phyloP scores from a whole-genome alignment of 306 rosid genomes.

The Trichosanthes cucumerina region DNA sequence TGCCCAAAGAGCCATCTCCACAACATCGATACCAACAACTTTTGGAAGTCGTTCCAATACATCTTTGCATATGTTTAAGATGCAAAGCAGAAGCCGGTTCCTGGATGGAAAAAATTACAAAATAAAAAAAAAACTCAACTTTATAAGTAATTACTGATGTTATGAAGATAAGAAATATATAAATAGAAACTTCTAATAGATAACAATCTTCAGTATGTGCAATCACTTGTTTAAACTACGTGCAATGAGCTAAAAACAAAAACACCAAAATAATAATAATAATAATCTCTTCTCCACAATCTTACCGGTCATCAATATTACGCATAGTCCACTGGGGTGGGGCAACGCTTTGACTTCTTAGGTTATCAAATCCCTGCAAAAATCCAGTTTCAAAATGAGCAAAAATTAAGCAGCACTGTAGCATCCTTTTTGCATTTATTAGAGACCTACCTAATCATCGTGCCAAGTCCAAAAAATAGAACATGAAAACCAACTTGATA shows the following conservation, averaged over 20 bases:
- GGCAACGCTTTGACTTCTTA: constrained; percentile 75
- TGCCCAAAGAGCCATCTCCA: constrained; percentile 99
- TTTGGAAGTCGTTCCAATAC: constrained; percentile 75
- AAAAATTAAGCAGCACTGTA: neutral
- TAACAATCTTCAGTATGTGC: neutral
- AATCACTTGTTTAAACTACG: neutral
- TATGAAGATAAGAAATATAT: neutral
- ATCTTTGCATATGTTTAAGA: constrained; percentile 81
- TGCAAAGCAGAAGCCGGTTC: constrained; percentile 72
- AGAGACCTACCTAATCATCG: neutral
- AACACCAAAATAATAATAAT: neutral
- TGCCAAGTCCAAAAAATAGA: neutral
- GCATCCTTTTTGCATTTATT: constrained; percentile 5
- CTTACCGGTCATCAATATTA: constrained; percentile 84
- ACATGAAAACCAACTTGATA: neutral
- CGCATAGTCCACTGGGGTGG: constrained; percentile 99
- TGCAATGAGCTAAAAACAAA: neutral
- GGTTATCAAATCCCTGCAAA: constrained; percentile 87
- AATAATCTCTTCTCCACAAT: constrained; percentile 6
- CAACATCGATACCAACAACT: constrained; percentile 92
- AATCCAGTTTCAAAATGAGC: constrained; percentile 9
- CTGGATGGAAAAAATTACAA: constrained; percentile 20
- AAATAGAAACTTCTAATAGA: neutral
- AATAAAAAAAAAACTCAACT: neutral
- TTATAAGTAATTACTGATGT: neutral